These are phyloP conservation scores for Pseudogymnoascus sp. DNA, from an alignment of 2,329 filamentous ascomycete species.

Conservation along the genomic window DNA sequence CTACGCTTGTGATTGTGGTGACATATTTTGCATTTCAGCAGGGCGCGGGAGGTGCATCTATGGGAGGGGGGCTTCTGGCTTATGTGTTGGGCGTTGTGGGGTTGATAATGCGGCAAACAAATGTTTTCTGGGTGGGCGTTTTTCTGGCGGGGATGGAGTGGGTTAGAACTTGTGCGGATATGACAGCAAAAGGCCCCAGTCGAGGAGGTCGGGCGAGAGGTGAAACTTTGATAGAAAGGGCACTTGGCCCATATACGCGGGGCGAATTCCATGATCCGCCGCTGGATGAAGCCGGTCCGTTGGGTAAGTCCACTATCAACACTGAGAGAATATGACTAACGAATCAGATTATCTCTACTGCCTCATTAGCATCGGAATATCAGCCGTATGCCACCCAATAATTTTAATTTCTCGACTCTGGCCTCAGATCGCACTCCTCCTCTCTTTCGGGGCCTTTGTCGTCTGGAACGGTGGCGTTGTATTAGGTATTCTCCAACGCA, in stretches of 20 bases:
- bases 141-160: conserved; percentile 59
- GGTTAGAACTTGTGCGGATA: conserved; percentile 40
- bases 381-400: conserved; percentile 42
- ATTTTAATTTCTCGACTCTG: conserved; percentile 41
- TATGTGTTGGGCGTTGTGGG: conserved; percentile 51
- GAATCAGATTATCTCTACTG: conserved; percentile 44
- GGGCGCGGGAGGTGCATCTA: conserved; percentile 14
- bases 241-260: conserved; percentile 27
- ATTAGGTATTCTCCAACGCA: conserved; percentile 51
- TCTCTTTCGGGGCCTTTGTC: conserved; percentile 66
- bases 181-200: conserved; percentile 11
- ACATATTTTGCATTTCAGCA: conserved; percentile 51
- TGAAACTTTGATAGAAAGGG: not conserved
- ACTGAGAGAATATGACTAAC: conserved; percentile 17
- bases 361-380: conserved; percentile 55
- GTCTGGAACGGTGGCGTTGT: conserved; percentile 87
- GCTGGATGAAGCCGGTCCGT: conserved; percentile 38
- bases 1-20: conserved; percentile 64
- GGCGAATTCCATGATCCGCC: conserved; percentile 49
- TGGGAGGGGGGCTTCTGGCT: conserved; percentile 27
- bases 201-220: conserved; percentile 10
- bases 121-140: conserved; percentile 88
- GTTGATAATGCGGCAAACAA: conserved; percentile 82
- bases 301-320: conserved; percentile 36
- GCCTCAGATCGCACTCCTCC: conserved; percentile 55